These are phyloP conservation scores for Heliamphora exappendiculata DNA, from an alignment of 148 eudicot genomes.

Conservation along the genomic window DNA sequence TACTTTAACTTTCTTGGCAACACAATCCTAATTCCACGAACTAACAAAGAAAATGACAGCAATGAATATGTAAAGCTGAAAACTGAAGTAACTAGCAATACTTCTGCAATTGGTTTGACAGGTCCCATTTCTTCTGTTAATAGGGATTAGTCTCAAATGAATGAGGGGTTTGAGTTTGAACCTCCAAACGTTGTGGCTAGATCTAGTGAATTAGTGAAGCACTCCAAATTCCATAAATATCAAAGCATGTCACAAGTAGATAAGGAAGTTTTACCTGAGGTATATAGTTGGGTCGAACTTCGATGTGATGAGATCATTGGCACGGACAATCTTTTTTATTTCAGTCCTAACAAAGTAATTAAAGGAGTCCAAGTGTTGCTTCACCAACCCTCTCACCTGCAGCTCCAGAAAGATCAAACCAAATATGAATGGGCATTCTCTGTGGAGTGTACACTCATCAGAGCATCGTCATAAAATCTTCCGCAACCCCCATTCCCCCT, in stretches of 20 bases:
- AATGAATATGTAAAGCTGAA: neutral
- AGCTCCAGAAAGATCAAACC: conserved; percentile 13
- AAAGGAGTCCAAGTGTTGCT: conserved; percentile 82
- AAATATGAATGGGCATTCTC: neutral
- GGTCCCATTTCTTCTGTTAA: neutral
- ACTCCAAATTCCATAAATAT: neutral
- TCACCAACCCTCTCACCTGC: conserved; percentile 87
- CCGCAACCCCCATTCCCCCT: neutral
- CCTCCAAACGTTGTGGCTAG: neutral
- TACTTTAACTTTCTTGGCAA: too few species aligned
- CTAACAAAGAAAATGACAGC: neutral
- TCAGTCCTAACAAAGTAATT: conserved; percentile 66
- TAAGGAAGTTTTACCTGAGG: conserved; percentile 36
- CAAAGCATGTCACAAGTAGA: neutral
- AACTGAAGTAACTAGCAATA: conserved; percentile 1
- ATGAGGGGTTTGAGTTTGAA: neutral
- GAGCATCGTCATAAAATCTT: too few species aligned
- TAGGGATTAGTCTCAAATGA: neutral
- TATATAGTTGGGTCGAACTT: conserved; percentile 25
- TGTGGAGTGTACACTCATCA: too few species aligned
- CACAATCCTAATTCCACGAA: neutral
- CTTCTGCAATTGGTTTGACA: neutral
- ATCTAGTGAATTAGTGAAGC: neutral
- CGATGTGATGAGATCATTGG: conserved; percentile 46
- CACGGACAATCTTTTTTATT: conserved; percentile 66